These are phyloP conservation scores for Symbiodinium natans DNA, from an alignment of 73 alveolate species.

Conservation along the genomic window DNA sequence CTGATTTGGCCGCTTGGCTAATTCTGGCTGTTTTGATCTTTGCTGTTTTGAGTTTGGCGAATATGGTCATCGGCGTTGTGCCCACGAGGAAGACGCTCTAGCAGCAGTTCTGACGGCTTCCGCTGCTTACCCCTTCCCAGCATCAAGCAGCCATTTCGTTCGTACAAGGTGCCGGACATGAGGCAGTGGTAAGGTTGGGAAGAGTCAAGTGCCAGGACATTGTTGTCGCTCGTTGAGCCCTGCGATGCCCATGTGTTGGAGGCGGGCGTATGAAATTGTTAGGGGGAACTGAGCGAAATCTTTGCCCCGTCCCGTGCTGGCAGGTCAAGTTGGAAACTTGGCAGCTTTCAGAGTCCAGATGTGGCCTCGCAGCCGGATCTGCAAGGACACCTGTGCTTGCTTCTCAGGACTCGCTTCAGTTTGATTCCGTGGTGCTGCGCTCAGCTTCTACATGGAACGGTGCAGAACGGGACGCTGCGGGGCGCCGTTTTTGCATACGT, in stretches of 20 bases:
- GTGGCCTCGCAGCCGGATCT: too few relatives aligned
- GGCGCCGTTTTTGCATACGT: too few relatives aligned
- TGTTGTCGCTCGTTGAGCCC: constrained; percentile 9
- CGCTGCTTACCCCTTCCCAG: not conserved
- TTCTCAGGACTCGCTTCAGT: not conserved
- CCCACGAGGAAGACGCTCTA: not conserved
- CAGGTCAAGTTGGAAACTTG: not conserved
- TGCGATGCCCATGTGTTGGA: not conserved
- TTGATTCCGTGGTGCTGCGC: not conserved
- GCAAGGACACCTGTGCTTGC: not conserved
- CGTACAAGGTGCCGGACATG: not conserved
- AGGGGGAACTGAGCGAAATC: too few relatives aligned
- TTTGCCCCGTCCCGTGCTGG: not conserved
- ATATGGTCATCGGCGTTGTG: too few relatives aligned
- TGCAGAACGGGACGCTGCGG: too few relatives aligned
- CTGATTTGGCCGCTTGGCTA: not conserved
- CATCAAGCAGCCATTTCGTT: not conserved
- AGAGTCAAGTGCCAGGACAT: not conserved
- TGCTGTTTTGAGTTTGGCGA: not conserved
- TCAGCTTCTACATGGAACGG: too few relatives aligned
- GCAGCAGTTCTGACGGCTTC: not conserved
- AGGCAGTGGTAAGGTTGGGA: not conserved
- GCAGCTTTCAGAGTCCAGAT: not conserved
- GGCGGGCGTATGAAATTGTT: too few relatives aligned
- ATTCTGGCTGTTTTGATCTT: not conserved